phyloP scores from a whole-genome alignment of 495 filamentous ascomycete species.

The Penicillium maclennaniae region DNA sequence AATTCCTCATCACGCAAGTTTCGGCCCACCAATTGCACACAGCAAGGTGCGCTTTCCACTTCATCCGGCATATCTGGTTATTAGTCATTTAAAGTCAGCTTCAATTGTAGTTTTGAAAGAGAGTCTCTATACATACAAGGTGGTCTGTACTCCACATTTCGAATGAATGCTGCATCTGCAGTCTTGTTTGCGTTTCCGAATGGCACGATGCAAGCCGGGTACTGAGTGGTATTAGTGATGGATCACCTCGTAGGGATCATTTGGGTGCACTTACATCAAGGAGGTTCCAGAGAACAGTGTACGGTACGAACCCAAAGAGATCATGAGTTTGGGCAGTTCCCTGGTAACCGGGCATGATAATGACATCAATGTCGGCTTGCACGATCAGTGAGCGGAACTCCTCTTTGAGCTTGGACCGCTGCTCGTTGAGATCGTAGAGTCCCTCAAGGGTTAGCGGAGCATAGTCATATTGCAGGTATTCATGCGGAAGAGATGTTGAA shows the following conservation, averaged over 20 bases:
- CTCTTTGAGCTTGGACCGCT: constrained; percentile 12
- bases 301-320: constrained; percentile 8
- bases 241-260: neutral
- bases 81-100: neutral
- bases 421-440: constrained; percentile 12
- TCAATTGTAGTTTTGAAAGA: neutral
- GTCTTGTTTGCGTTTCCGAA: constrained; percentile 12
- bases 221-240: constrained; percentile 6
- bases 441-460: constrained; percentile 11
- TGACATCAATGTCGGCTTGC: constrained; percentile 2
- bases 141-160: constrained; percentile 18
- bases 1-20: constrained; percentile 18
- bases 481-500: constrained; percentile 12
- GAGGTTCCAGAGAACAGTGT: constrained; percentile 17
- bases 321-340: constrained; percentile 16
- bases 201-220: constrained; percentile 18
- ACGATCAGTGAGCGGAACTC: constrained; percentile 9
- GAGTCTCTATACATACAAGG: constrained; percentile 1
- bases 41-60: constrained; percentile 18
- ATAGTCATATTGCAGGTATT: constrained; percentile 10
- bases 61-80: constrained; percentile 5
- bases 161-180: constrained; percentile 11
- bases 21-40: constrained; percentile 14
- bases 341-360: constrained; percentile 18
- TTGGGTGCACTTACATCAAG: constrained; percentile 10